These are phyloP conservation scores for Tilletia indica DNA, from an alignment of 1,284 basidiomycete genomes.

Conservation along the genomic window DNA sequence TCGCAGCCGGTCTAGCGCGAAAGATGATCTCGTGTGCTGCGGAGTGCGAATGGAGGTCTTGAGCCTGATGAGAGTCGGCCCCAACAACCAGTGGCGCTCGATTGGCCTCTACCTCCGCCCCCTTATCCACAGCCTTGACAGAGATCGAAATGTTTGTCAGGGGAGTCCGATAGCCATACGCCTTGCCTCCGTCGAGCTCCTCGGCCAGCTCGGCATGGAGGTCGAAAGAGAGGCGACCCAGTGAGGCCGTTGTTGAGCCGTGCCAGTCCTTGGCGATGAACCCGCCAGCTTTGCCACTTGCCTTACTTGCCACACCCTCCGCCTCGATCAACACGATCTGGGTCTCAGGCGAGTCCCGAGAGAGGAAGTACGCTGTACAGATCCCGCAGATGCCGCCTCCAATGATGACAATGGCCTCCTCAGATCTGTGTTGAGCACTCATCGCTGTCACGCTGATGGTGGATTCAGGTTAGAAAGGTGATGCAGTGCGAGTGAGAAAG, in stretches of 20 bases:
- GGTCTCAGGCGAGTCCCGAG: background rate
- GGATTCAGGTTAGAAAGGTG: background rate
- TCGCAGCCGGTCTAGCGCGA: no score
- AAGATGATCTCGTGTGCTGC: no score
- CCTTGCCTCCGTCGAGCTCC: conserved; percentile 67
- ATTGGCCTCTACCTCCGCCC: conserved; percentile 59
- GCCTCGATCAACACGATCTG: conserved; percentile 69
- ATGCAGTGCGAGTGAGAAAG: background rate
- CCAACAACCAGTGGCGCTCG: conserved; percentile 39
- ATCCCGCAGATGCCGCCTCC: conserved; percentile 76
- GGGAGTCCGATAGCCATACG: conserved; percentile 76
- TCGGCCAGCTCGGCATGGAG: conserved; percentile 77
- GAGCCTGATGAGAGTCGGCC: no score
- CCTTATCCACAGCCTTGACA: background rate
- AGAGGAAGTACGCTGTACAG: conserved; percentile 77
- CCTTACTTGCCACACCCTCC: conserved; percentile 61
- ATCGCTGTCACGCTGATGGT: background rate
- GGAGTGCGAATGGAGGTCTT: no score
- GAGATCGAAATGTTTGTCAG: background rate
- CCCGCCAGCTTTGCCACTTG: conserved; percentile 86
- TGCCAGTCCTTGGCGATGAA: conserved; percentile 82
- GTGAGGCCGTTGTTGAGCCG: conserved; percentile 55
- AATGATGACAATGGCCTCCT: conserved; percentile 45
- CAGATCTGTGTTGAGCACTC: background rate
- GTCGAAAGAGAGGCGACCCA: conserved; percentile 73